phyloP scores from a whole-genome alignment of 2,329 filamentous ascomycete species.

The Didymella sp. region DNA sequence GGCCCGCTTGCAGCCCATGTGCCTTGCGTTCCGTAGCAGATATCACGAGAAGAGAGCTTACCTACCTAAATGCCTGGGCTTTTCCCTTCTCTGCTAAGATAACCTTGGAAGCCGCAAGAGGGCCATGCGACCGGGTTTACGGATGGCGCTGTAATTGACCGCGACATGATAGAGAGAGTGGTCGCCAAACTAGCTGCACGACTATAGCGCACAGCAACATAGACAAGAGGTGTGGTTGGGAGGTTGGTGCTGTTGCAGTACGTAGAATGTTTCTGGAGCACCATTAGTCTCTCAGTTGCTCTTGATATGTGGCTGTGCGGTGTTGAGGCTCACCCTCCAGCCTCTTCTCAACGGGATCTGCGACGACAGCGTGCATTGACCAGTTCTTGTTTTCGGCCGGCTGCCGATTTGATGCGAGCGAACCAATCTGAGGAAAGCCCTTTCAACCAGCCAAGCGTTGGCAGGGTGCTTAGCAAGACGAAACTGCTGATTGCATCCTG shows the following conservation, averaged over 20 bases:
- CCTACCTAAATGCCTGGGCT: not conserved
- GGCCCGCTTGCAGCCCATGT: conserved; percentile 4
- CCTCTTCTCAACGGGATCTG: conserved; percentile 6
- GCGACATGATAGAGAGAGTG: not conserved
- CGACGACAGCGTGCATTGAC: not conserved
- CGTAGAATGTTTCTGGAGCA: not conserved
- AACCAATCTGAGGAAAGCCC: not conserved
- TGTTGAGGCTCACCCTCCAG: conserved; percentile 9
- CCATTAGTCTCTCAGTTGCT: not conserved
- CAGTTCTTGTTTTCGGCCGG: not conserved
- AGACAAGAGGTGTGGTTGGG: not conserved
- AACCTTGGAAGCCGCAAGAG: not conserved
- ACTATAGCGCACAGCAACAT: not conserved
- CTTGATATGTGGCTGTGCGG: conserved; percentile 16
- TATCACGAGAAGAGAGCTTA: not conserved
- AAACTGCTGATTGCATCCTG: not conserved
- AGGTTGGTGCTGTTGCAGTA: not conserved
- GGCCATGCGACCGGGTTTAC: not conserved
- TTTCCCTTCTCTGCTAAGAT: conserved; percentile 1
- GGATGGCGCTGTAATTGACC: not conserved
- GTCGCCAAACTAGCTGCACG: not conserved
- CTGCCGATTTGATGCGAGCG: not conserved
- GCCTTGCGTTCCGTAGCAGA: conserved; percentile 17
- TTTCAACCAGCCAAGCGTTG: not conserved
- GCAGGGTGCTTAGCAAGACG: not conserved